Evolutionary conservation across 495 filamentous ascomycete species (phyloP).

Genomic region (Tetracladium marchalianum): DNA sequence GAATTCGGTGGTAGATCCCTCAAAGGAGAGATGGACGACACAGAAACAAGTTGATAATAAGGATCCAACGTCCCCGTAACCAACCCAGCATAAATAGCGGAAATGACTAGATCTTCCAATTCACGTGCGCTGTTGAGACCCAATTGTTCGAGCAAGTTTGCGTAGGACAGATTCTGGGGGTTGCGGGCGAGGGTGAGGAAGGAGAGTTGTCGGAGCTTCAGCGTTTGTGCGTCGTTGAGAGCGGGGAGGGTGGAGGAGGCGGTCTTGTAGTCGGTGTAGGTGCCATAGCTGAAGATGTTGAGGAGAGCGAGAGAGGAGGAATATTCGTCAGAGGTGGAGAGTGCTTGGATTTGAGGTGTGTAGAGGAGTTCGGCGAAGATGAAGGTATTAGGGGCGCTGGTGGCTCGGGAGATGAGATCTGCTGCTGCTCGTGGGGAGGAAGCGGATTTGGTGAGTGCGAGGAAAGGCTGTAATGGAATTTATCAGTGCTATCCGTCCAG

Average conservation of each 20-base stretch:
- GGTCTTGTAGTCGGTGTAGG: conserved; percentile 57
- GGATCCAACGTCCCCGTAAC: conserved; percentile 77
- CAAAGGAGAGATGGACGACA: conserved; percentile 71
- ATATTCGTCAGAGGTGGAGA: conserved; percentile 40
- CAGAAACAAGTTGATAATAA: conserved; percentile 54
- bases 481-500: background rate
- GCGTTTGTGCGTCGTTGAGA: conserved; percentile 60
- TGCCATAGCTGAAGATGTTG: conserved; percentile 89
- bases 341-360: conserved; percentile 67
- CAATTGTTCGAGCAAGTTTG: conserved; percentile 53
- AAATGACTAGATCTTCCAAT: conserved; percentile 85
- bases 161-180: conserved; percentile 58
- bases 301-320: conserved; percentile 61
- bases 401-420: conserved; percentile 81
- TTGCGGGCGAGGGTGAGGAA: conserved; percentile 65
- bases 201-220: conserved; percentile 86
- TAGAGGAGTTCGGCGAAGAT: conserved; percentile 91
- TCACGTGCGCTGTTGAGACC: conserved; percentile 55
- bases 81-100: conserved; percentile 77
- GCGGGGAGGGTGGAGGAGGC: conserved; percentile 47
- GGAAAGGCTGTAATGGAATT: conserved; percentile 54
- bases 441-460: conserved; percentile 78
- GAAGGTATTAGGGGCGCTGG: conserved; percentile 76
- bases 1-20: conserved; percentile 70
- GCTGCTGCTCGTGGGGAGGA: conserved; percentile 73